Evolutionary conservation across 768 basidiomycete genomes (phyloP).

Genomic region (Boletus edulis): DNA sequence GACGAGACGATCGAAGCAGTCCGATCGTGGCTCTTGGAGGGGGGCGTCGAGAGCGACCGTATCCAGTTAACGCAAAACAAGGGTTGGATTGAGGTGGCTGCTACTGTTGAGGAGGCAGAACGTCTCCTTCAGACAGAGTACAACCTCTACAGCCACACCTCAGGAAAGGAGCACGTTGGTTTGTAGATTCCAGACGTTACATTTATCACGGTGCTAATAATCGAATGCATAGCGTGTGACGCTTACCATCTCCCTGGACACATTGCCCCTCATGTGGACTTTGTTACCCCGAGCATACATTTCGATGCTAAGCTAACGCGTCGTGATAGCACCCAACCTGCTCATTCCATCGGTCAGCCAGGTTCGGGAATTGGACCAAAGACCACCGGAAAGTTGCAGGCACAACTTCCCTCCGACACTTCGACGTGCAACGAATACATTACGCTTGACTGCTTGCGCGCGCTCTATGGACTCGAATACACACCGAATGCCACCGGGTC

Average conservation of each 20-base stretch:
- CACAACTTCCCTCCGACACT: constrained; percentile 7
- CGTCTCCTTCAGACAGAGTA: constrained; percentile 32
- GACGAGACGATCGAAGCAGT: constrained; percentile 23
- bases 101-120: constrained; percentile 33
- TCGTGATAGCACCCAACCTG: constrained; percentile 1
- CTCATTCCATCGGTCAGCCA: constrained; percentile 18
- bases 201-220: constrained; percentile 6
- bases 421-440: constrained; percentile 26
- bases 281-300: constrained; percentile 36
- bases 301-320: constrained; percentile 25
- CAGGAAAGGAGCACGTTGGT: constrained; percentile 28
- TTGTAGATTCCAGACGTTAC: background rate
- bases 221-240: constrained; percentile 22
- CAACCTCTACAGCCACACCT: constrained; percentile 25
- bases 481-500: constrained; percentile 17
- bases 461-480: constrained; percentile 25
- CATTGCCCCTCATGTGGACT: constrained; percentile 32
- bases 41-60: constrained; percentile 24
- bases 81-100: constrained; percentile 28
- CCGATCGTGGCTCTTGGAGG: constrained; percentile 22
- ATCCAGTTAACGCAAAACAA: constrained; percentile 14
- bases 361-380: constrained; percentile 13
- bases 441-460: constrained; percentile 30
- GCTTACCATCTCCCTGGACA: constrained; percentile 32
- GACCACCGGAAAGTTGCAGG: constrained; percentile 6